A percentile compares a stretch with the other conserved stretches of the same genome.
Conservation (phyloP, 208 protist species). For the Leishmania tropica region DNA sequence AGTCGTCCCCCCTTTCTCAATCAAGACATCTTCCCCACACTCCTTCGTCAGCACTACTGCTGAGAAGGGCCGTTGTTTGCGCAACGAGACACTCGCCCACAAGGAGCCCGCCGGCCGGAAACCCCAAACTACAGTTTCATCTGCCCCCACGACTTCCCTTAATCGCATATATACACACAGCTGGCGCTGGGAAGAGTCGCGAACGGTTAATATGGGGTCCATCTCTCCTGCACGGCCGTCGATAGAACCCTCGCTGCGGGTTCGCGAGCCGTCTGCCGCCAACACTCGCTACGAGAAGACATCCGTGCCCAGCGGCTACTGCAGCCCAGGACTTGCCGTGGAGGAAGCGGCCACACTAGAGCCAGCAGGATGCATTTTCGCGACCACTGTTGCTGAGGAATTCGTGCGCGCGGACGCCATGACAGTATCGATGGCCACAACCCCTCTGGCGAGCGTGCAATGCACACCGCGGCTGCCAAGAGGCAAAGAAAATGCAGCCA, state of each 20-base stretch:
- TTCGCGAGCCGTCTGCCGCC: slow-evolving; percentile 12
- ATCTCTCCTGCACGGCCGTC: not conserved
- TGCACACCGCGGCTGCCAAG: not conserved
- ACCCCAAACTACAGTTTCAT: not conserved
- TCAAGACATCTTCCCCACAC: not conserved
- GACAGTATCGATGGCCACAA: not conserved
- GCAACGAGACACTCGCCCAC: not conserved
- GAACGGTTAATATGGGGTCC: not conserved
- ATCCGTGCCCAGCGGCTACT: not conserved
- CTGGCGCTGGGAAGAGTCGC: not conserved
- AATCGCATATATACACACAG: not conserved
- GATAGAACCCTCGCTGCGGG: slow-evolving; percentile 12
- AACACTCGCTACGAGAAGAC: not conserved
- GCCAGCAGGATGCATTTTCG: not conserved
- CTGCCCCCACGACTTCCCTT: not conserved
- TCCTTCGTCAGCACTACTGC: not conserved
- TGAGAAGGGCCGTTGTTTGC: not conserved
- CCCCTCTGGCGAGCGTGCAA: slow-evolving; percentile 5
- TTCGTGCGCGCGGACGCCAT: not conserved
- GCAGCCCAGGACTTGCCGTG: not conserved
- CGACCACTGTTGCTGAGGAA: not conserved
- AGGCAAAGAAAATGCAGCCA: not conserved
- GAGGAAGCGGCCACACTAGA: not conserved
- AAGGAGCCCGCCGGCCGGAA: not conserved
- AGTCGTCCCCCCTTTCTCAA: not conserved